Base-by-base conservation (phyloP, 2,329 filamentous ascomycete species). In the Fusarium metavorans region DNA sequence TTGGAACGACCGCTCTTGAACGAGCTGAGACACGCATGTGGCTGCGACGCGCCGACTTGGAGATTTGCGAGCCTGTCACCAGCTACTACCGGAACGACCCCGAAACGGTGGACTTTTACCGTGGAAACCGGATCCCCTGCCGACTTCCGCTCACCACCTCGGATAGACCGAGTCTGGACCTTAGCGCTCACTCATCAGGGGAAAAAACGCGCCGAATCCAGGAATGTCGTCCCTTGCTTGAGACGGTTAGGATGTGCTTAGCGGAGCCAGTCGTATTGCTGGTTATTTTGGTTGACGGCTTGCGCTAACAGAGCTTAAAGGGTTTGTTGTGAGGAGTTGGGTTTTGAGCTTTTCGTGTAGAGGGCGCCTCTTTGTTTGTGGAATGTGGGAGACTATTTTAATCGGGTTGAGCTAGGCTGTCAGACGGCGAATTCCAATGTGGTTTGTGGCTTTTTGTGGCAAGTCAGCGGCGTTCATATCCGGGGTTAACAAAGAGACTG, bases 11-110 rank as follows among this genome's bases (percentile, higher is more conserved):
- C 0, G n/a, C 50, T 1, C 10, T 56, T 13, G 56, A 71, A 7
- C 54, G 66, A 13, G 66, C 60, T 2, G 61, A 61, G 20, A 66
- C 56, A 1, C 37, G 59, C 13, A 66, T 71, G 68, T 70, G 66
- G 66, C 23, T 66, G 2, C 54, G 61, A 18, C 11, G 66, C 10
- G 61, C 62, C 45, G 66, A 71, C 14, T 37, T 70, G 2, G 66
- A 66, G 14, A 58, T 70, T 13, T 45, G 59, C 27, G 52, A 71
- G 18, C 56, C 68, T n/a, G 23, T 58, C 2, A 62, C 50, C 4
- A 52, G 34, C 1, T 70, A 56, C 43, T 45, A 37, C 23, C 32
- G 66, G 0, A 70, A 62, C 30, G 67, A 60, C 10, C 60, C 56
- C 1, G 67, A 25, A 0, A 66, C 67, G 1, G n/a, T 56, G 2